phyloP scores from a whole-genome alignment of 73 alveolate species.

The Diophrys sp. region DNA sequence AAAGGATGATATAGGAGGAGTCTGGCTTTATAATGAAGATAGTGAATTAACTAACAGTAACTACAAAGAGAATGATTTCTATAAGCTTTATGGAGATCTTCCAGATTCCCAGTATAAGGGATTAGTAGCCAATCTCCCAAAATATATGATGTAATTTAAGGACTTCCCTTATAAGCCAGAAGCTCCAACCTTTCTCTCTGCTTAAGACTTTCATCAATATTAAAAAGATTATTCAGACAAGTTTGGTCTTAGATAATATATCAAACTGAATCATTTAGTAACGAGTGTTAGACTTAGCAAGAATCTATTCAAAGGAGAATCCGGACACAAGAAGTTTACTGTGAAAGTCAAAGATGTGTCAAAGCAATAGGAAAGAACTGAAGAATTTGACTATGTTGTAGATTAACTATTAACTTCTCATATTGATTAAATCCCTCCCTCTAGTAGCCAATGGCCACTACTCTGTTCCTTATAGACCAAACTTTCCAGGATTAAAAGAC shows the following conservation, averaged over 20 bases:
- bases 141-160: constrained; percentile 3
- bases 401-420: too few relatives aligned
- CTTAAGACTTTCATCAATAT: constrained; percentile 6
- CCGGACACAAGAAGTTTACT: constrained; percentile 5
- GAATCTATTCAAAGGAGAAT: background rate
- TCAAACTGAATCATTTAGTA: constrained; percentile 5
- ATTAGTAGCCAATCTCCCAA: constrained; percentile 14
- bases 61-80: background rate
- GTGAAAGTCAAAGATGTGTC: background rate
- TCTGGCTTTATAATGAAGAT: constrained; percentile 20
- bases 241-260: constrained; percentile 1
- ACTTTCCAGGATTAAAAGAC: constrained; percentile 5
- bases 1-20: constrained; percentile 26
- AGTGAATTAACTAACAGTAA: too few relatives aligned
- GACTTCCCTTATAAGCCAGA: constrained; percentile 8
- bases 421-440: too few relatives aligned
- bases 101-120: constrained; percentile 12
- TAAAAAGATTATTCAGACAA: constrained; percentile 4
- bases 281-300: background rate
- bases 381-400: constrained; percentile 13
- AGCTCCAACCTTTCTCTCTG: background rate
- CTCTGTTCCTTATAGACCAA: constrained; percentile 17
- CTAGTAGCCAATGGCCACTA: constrained; percentile 24
- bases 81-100: background rate
- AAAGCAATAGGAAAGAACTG: background rate